Percentiles rank a stretch among this genome's conserved stretches.
These are phyloP conservation scores for Postia placenta DNA, from an alignment of 768 basidiomycete species.

Conservation along the genomic window DNA sequence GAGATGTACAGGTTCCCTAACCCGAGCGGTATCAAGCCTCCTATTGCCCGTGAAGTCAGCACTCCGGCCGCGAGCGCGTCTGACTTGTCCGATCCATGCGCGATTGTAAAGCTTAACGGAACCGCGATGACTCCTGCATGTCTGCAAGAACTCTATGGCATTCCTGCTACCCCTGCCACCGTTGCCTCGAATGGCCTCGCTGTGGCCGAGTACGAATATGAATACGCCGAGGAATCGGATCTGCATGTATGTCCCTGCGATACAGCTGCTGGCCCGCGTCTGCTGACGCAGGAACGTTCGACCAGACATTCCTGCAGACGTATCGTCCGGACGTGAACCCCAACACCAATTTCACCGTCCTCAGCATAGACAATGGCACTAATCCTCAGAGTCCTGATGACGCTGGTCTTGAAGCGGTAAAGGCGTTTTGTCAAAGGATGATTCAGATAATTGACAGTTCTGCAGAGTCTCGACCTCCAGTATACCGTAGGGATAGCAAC, in stretches of 20 bases:
- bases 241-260: slow-evolving; percentile 14
- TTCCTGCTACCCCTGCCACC: slow-evolving; percentile 15
- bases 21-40: neutral
- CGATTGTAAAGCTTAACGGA: too few relatives aligned
- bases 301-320: slow-evolving; percentile 42
- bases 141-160: slow-evolving; percentile 18
- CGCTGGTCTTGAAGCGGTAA: slow-evolving; percentile 60
- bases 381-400: slow-evolving; percentile 41
- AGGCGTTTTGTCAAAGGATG: neutral
- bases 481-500: slow-evolving; percentile 29
- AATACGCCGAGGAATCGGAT: slow-evolving; percentile 17
- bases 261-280: slow-evolving; percentile 26
- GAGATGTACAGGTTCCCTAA: neutral
- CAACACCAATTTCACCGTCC: slow-evolving; percentile 17
- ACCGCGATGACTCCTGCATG: slow-evolving; percentile 18
- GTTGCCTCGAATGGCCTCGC: slow-evolving; percentile 13
- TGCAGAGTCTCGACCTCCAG: slow-evolving; percentile 20
- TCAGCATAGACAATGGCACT: slow-evolving; percentile 22
- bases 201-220: slow-evolving; percentile 15
- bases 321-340: slow-evolving; percentile 39
- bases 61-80: neutral
- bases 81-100: neutral
- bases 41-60: neutral
- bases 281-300: slow-evolving; percentile 4
- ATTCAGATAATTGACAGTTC: neutral